Conservation (phyloP, 2,329 filamentous ascomycete genomes). For the Passalora sequoiae region DNA sequence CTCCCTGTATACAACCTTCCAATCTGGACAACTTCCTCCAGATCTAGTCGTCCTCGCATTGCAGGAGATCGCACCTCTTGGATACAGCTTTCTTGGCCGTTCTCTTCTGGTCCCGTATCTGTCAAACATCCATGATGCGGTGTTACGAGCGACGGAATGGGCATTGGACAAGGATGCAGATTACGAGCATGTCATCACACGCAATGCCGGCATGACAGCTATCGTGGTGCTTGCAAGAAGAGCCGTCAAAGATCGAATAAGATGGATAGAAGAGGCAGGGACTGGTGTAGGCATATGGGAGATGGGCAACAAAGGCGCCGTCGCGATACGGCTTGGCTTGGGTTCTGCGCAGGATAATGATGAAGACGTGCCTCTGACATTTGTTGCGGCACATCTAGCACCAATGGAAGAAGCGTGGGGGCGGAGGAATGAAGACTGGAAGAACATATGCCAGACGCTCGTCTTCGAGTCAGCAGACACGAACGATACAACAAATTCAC, state of each 20-base stretch:
- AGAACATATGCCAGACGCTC: conserved; percentile 70
- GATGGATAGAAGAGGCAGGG: conserved; percentile 67
- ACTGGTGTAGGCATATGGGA: conserved; percentile 79
- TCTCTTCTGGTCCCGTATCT: conserved; percentile 74
- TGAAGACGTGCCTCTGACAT: conserved; percentile 60
- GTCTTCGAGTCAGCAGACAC: conserved; percentile 53
- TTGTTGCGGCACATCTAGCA: conserved; percentile 82
- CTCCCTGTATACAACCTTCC: conserved; percentile 47
- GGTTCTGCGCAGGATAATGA: conserved; percentile 22
- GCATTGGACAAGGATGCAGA: conserved; percentile 58
- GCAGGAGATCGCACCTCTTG: conserved; percentile 83
- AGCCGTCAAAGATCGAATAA: conserved; percentile 52
- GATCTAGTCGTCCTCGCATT: conserved; percentile 65
- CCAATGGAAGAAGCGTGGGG: conserved; percentile 76
- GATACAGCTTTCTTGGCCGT: conserved; percentile 78
- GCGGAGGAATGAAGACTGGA: conserved; percentile 82
- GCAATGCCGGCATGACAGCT: conserved; percentile 83
- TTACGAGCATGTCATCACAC: conserved; percentile 66
- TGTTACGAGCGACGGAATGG: conserved; percentile 38
- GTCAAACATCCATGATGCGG: conserved; percentile 62
- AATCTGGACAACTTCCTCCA: conserved; percentile 50
- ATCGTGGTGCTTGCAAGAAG: conserved; percentile 77
- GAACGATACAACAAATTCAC: conserved; percentile 13
- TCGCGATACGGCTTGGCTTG: conserved; percentile 69
- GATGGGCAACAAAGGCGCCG: conserved; percentile 94